Evolutionary conservation across 441 rosid species (phyloP).

Genomic region (Rhodomyrtus psidioides): DNA sequence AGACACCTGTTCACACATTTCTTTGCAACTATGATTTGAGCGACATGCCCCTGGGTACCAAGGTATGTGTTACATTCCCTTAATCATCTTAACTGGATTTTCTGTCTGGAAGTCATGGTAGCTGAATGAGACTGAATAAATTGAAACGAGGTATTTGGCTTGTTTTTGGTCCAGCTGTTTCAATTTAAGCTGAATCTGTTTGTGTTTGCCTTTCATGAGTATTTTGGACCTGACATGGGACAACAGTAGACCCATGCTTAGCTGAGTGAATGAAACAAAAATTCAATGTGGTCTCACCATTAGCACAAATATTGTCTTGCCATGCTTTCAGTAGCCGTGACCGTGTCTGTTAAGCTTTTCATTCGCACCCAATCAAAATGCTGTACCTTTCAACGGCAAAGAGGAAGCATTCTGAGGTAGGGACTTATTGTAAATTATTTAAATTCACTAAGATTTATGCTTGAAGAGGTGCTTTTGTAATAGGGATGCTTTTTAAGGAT

Average conservation of each 20-base stretch:
- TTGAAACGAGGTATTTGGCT: neutral
- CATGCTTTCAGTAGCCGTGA: neutral
- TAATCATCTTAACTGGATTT: neutral
- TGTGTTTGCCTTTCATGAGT: neutral
- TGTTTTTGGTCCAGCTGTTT: neutral
- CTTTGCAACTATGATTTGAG: constrained; percentile 92
- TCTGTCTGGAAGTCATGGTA: neutral
- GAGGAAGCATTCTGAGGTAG: neutral
- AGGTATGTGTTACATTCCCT: constrained; percentile 33
- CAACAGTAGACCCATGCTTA: neutral
- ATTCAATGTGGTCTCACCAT: neutral
- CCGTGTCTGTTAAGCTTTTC: neutral
- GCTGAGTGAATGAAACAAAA: neutral
- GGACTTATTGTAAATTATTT: neutral
- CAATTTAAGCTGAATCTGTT: neutral
- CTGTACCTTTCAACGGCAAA: neutral
- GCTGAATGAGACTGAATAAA: neutral
- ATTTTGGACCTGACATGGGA: neutral
- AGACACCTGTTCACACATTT: constrained; percentile 92
- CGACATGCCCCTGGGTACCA: constrained; percentile 94
- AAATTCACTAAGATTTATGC: neutral
- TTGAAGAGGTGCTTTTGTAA: neutral
- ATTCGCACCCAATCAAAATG: neutral
- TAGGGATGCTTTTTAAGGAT: neutral
- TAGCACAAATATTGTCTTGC: neutral